Percentiles rank a stretch among this genome's conserved stretches.
Conservation (phyloP, 257 asterid genomes). For the Solanum bulbocastanum region DNA sequence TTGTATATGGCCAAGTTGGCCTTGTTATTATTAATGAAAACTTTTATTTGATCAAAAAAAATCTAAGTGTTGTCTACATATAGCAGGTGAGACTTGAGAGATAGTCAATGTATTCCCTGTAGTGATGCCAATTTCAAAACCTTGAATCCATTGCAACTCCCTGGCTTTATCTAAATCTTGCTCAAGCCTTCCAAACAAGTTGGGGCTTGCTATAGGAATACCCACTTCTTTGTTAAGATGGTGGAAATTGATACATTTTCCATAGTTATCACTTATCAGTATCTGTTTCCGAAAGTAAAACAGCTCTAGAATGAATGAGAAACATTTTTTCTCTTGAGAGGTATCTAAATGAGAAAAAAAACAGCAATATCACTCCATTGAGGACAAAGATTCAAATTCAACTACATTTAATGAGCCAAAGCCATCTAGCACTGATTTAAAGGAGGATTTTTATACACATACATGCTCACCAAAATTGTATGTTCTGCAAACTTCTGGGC, state of each 20-base stretch:
- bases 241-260: background rate
- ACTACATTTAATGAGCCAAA: background rate
- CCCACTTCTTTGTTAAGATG: background rate
- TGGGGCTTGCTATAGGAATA: background rate
- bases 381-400: background rate
- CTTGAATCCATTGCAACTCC: background rate
- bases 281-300: background rate
- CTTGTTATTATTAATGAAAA: background rate
- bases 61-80: background rate
- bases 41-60: background rate
- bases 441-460: slow-evolving; percentile 15
- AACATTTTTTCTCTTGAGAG: background rate
- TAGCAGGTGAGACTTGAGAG: background rate
- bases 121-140: background rate
- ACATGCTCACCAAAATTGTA: slow-evolving; percentile 98
- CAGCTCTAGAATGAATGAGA: background rate
- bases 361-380: background rate
- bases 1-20: background rate
- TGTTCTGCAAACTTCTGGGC: slow-evolving; percentile 99
- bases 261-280: background rate
- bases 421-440: background rate
- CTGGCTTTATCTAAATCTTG: background rate
- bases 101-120: background rate
- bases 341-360: background rate
- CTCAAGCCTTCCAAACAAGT: background rate